These are phyloP conservation scores for Diplotaxis tenuifolia DNA, from an alignment of 345 rosid genomes.

Conservation along the genomic window DNA sequence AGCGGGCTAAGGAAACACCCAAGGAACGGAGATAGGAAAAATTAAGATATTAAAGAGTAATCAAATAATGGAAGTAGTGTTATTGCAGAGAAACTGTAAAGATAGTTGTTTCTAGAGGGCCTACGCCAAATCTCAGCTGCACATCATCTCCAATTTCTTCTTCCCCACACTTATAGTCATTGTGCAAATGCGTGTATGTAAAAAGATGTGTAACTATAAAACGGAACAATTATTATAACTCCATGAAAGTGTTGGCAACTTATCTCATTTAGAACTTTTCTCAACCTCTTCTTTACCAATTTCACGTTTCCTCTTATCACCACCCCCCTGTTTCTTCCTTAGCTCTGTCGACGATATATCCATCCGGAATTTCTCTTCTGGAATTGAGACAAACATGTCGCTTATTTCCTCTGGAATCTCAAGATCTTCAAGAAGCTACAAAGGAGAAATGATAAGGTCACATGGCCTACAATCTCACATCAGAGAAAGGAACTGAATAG, in stretches of 20 bases:
- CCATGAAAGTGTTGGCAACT: background rate
- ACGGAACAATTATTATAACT: background rate
- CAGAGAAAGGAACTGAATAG: background rate
- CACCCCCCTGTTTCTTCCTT: constrained; percentile 41
- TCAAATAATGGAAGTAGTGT: no score
- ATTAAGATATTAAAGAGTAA: background rate
- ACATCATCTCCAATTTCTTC: background rate
- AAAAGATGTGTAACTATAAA: background rate
- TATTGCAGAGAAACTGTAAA: background rate
- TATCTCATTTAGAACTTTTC: background rate
- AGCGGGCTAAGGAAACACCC: background rate
- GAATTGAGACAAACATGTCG: constrained; percentile 72
- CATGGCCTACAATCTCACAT: background rate
- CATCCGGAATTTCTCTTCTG: constrained; percentile 62
- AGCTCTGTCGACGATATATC: constrained; percentile 80
- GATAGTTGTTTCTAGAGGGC: background rate
- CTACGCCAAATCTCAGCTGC: background rate
- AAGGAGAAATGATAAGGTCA: constrained; percentile 1
- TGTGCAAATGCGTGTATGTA: background rate
- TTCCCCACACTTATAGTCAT: background rate
- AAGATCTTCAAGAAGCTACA: constrained; percentile 79
- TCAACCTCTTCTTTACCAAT: background rate
- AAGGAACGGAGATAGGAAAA: background rate
- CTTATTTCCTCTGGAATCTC: constrained; percentile 63
- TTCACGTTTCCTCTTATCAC: constrained; percentile 5